Evolutionary conservation across 495 filamentous ascomycete genomes (phyloP), one percentile per base, ranked within the genome.

Genomic region (Hypoxylon trugodes): DNA sequence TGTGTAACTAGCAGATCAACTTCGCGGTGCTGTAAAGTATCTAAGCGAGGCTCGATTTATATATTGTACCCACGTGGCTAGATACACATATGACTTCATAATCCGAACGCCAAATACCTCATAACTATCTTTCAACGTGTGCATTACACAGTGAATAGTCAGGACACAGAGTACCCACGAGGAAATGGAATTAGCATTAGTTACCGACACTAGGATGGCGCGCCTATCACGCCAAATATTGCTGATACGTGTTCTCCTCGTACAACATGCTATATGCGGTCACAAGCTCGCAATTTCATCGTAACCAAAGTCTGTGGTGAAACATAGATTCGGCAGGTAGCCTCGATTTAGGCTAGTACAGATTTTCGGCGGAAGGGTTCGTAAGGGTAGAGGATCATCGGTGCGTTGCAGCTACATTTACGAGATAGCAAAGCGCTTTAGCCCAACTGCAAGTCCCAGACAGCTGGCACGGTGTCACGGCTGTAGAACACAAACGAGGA

Each of bases 281-380:
- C 55, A 59, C 53, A 59, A 32, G 48, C 40, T 61, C 46, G 53
- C 52, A 59, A 40, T 42, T 45, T 42, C 19, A 53, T 54, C 43
- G 56, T 46, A 67, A 62, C 64, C 41, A 42, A 33, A 21, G 40
- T 35, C 64, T 67, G 64, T 42, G 12, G 64, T 67, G 58, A 53
- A 67, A 67, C 64, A 38, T 26, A 67, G 64, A 67, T 67, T 62
- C 58, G 53, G 64, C 53, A 60, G 58, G 58, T 45, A 54, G 35
- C 64, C 64, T 67, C 58, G 64, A 67, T 62, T 54, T 42, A 53
- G 51, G 33, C n/a, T 45, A 52, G 50, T 54, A 59, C 35, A 25
- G 33, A 47, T n/a, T 54, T 56, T 58, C 33, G 46, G 52, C 30
- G 46, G 46, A 48, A 30, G 38, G 21, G n/a, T 43, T 40, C 41